These are phyloP conservation scores for Taphrina confusa DNA, from an alignment of 1,139 yeast species.

Conservation along the genomic window DNA sequence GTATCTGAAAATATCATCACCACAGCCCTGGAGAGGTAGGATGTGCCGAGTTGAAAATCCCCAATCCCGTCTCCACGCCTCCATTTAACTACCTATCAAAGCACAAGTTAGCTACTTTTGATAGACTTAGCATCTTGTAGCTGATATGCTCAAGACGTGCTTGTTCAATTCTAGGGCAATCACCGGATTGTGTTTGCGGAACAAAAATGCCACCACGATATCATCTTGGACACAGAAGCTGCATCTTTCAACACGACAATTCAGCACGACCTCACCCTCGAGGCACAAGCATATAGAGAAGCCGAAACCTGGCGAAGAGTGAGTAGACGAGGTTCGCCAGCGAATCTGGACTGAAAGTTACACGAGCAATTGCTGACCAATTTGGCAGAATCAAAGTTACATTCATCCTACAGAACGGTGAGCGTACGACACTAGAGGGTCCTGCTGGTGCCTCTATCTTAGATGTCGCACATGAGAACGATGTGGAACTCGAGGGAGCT, in stretches of 20 bases:
- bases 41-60: too few relatives aligned
- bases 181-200: too few relatives aligned
- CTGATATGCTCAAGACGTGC: slow-evolving; percentile 10
- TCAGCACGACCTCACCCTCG: slow-evolving; percentile 38
- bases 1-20: too few relatives aligned
- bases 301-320: slow-evolving; percentile 91
- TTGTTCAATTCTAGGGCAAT: not conserved
- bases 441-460: slow-evolving; percentile 88
- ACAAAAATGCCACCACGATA: too few relatives aligned
- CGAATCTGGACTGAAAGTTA: not conserved
- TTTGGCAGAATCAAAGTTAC: slow-evolving; percentile 61
- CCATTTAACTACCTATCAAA: too few relatives aligned
- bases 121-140: too few relatives aligned
- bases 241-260: not conserved
- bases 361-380: not conserved
- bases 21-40: too few relatives aligned
- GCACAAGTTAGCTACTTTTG: too few relatives aligned
- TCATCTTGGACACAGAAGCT: not conserved
- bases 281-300: slow-evolving; percentile 82
- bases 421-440: slow-evolving; percentile 76
- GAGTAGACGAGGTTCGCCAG: not conserved
- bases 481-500: slow-evolving; percentile 94
- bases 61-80: too few relatives aligned
- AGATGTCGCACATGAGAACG: slow-evolving; percentile 92
- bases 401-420: slow-evolving; percentile 88